phyloP scores from a whole-genome alignment of 768 basidiomycete species.

The Tephrocybe sp. region DNA sequence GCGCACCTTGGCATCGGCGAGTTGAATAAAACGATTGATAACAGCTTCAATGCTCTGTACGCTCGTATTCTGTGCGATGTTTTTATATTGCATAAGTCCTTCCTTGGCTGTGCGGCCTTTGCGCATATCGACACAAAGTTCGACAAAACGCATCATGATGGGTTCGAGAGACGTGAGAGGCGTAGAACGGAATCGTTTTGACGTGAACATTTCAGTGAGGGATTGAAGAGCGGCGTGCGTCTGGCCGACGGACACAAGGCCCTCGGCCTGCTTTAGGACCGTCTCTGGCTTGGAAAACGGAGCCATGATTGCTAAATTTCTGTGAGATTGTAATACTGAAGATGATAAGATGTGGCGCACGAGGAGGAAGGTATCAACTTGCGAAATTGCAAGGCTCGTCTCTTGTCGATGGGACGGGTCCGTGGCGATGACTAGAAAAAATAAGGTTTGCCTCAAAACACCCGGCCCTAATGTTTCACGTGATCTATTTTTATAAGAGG shows the following conservation, averaged over 20 bases:
- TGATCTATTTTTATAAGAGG: slow-evolving; percentile 2
- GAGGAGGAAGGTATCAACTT: slow-evolving; percentile 1
- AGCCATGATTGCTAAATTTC: slow-evolving; percentile 53
- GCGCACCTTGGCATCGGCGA: slow-evolving; percentile 78
- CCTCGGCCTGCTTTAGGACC: slow-evolving; percentile 90
- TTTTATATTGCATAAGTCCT: slow-evolving; percentile 96
- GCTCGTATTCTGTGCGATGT: slow-evolving; percentile 91
- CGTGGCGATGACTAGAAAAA: slow-evolving; percentile 13
- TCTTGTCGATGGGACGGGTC: slow-evolving; percentile 4
- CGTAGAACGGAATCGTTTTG: slow-evolving; percentile 92
- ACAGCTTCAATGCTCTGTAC: slow-evolving; percentile 91
- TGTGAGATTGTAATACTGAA: not conserved
- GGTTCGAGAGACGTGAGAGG: slow-evolving; percentile 88
- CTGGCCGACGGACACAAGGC: slow-evolving; percentile 90
- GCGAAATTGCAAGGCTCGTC: slow-evolving; percentile 7
- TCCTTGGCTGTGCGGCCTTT: slow-evolving; percentile 94
- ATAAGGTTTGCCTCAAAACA: slow-evolving; percentile 14
- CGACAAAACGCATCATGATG: slow-evolving; percentile 93
- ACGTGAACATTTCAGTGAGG: slow-evolving; percentile 87
- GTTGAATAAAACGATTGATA: slow-evolving; percentile 79
- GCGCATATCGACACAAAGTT: slow-evolving; percentile 93
- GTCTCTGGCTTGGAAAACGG: slow-evolving; percentile 91
- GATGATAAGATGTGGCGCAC: not conserved
- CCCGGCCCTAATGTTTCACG: slow-evolving; percentile 15
- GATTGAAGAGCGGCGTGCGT: slow-evolving; percentile 87